These are phyloP conservation scores for Globisporangium sylvaticum DNA, from an alignment of 352 stramenopile species.

Conservation along the genomic window DNA sequence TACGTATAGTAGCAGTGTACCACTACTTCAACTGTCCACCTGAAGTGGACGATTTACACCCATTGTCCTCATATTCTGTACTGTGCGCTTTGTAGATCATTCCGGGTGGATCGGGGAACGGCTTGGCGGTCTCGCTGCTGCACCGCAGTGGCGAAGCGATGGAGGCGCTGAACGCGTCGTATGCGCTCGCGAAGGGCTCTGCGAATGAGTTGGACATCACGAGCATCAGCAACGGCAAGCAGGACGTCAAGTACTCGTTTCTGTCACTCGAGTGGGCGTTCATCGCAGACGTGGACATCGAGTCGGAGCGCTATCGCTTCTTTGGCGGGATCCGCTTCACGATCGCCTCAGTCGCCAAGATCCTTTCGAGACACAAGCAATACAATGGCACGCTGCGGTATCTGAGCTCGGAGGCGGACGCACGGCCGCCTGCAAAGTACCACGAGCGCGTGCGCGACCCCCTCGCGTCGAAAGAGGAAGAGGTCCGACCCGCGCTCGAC, in stretches of 20 bases:
- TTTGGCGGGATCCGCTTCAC: constrained; percentile 62
- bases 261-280: constrained; percentile 85
- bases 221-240: constrained; percentile 36
- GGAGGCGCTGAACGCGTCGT: constrained; percentile 49
- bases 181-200: constrained; percentile 57
- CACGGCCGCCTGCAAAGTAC: constrained; percentile 27
- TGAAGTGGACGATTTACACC: too few species aligned
- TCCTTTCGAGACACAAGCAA: constrained; percentile 34
- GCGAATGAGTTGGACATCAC: constrained; percentile 64
- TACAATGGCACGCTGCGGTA: constrained; percentile 42
- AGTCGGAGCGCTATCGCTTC: constrained; percentile 53
- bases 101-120: constrained; percentile 62
- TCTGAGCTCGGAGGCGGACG: constrained; percentile 27
- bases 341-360: constrained; percentile 32
- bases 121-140: constrained; percentile 48
- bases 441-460: constrained; percentile 35
- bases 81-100: constrained; percentile 35
- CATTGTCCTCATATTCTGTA: too few species aligned
- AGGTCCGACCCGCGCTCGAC: constrained; percentile 35
- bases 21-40: not conserved
- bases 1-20: constrained; percentile 17
- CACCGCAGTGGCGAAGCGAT: constrained; percentile 40
- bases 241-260: constrained; percentile 70
- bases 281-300: constrained; percentile 73
- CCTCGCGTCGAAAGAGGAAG: constrained; percentile 21